Conservation (phyloP, 345 rosid genomes). For the Ceriops zippeliana region DNA sequence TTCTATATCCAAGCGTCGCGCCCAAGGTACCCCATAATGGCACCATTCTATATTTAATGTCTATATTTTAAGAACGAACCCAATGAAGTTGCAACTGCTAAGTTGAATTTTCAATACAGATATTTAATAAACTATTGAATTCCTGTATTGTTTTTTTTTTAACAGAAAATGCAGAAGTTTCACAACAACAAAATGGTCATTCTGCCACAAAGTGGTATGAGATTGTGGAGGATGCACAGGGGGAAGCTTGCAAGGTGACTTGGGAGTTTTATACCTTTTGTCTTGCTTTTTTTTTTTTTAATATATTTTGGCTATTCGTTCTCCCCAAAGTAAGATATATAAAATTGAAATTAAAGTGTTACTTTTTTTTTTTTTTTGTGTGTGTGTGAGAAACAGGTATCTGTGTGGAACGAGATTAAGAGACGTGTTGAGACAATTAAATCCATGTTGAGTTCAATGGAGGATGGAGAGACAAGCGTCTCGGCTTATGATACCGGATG, state of each 20-base stretch:
- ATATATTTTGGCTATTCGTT: too few species aligned
- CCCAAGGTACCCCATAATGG: constrained; percentile 38
- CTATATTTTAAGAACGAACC: background rate
- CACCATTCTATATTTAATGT: background rate
- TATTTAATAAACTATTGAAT: background rate
- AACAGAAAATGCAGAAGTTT: constrained; percentile 37
- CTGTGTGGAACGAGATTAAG: constrained; percentile 31
- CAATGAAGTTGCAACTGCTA: too few species aligned
- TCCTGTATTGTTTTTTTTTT: background rate
- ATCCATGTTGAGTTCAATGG: constrained; percentile 53
- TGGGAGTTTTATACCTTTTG: background rate
- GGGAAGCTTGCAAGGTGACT: constrained; percentile 44
- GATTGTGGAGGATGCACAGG: constrained; percentile 43
- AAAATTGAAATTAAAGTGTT: background rate
- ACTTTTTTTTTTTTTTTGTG: background rate
- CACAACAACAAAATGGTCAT: constrained; percentile 38
- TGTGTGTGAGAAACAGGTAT: constrained; percentile 19
- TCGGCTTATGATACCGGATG: constrained; percentile 98
- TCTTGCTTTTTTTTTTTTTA: background rate
- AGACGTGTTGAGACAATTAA: constrained; percentile 46
- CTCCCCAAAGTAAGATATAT: background rate
- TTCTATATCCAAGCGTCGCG: constrained; percentile 42
- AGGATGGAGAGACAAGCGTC: constrained; percentile 77
- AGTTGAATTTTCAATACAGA: background rate
- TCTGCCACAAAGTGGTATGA: constrained; percentile 58